phyloP scores from a whole-genome alignment of 2,329 filamentous ascomycete species.

The Parafenestella ontariensis region DNA sequence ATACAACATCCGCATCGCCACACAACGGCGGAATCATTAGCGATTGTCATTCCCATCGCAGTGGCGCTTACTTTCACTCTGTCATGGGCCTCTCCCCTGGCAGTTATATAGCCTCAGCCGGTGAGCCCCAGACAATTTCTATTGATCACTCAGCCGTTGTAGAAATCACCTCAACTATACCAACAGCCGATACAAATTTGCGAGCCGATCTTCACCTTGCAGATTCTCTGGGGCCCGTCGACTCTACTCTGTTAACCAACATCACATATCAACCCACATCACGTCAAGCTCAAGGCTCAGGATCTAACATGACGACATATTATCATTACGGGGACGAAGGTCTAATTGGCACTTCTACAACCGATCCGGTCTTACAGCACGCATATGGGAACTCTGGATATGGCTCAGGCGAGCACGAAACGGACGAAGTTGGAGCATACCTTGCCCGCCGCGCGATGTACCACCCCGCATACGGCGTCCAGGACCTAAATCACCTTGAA shows the following conservation, averaged over 20 bases:
- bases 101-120: no score
- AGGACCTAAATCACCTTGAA: not conserved
- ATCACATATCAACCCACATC: not conserved
- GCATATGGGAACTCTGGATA: not conserved
- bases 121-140: no score
- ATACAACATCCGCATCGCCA: not conserved
- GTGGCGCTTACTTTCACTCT: not conserved
- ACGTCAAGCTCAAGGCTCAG: not conserved
- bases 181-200: not conserved
- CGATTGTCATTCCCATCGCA: not conserved
- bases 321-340: not conserved
- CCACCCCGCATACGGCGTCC: not conserved
- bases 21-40: not conserved
- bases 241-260: not conserved
- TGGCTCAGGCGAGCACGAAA: not conserved
- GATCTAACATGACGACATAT: slow-evolving; percentile 9
- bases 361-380: not conserved
- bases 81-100: slow-evolving; percentile 5
- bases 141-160: not conserved
- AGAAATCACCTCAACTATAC: not conserved
- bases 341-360: not conserved
- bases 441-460: slow-evolving; percentile 5
- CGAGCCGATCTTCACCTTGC: not conserved
- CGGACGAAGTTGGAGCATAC: slow-evolving; percentile 18
- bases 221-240: not conserved